Evolutionary conservation across 2,329 filamentous ascomycete genomes (phyloP), one percentile per base, ranked within the genome.

Genomic region (Onygena corvina): DNA sequence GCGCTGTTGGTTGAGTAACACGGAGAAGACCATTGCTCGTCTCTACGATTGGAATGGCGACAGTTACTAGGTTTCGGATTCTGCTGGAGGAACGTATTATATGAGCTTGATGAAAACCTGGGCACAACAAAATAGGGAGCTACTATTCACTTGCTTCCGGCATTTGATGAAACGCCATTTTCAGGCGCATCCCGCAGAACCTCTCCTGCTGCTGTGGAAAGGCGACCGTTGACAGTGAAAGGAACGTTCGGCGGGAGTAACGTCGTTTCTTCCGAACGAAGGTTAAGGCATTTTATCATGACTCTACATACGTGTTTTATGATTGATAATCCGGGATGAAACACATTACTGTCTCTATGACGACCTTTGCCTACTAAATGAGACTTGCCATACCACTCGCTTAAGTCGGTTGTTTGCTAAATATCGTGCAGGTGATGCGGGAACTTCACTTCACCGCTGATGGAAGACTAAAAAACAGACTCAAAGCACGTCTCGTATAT

Each of bases 401-500:
- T 6, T 40, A 20, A 5, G 36, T n/a, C 36, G 20, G 36, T 23
- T 40, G 36, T 40, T 40, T 40, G 36, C 36, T 40, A 40, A 5
- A 25, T 20, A 23, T n/a, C 11, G 25, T 14, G 36, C 36, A 23
- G 20, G 36, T 21, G 20, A 40, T 9, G 16, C 20, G 36, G 18
- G 36, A 23, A 21, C 18, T 40, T 23, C 36, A 40, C 36, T 5
- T 21, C 36, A 40, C 36, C 36, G 11, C 36, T 21, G 8, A 40
- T 21, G 2, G 36, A 21, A 23, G 20, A 21, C 36, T 18, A 18
- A 40, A 40, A 21, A 23, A 18, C 36, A 9, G 18, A 21, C 36
- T 40, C 20, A 11, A 40, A 40, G 25, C 36, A 11, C 25, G 21
- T 40, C 36, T 40, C 36, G 36, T 40, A 40, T 40, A 40, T 23